Percentiles rank a stretch among this genome's conserved stretches.
Conservation (phyloP, 2,329 filamentous ascomycete species). For the Pyricularia pennisetigena region DNA sequence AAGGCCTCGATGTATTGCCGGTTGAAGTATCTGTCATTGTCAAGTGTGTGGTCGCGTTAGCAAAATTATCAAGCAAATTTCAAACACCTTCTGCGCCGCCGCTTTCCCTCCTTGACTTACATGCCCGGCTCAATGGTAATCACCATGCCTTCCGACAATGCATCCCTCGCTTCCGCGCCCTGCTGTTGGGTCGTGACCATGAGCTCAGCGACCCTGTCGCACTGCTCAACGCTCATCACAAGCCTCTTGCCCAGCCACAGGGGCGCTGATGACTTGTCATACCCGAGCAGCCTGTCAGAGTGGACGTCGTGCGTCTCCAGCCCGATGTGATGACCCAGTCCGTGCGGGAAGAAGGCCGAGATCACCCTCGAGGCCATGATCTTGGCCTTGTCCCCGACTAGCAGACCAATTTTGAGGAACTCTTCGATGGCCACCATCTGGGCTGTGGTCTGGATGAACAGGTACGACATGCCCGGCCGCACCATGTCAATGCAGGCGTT, state of each 20-base stretch:
- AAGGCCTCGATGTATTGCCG: conserved; percentile 62
- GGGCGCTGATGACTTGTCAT: conserved; percentile 7
- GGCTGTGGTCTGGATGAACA: conserved; percentile 63
- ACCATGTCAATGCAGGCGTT: conserved; percentile 59
- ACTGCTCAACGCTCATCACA: neutral
- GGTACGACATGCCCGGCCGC: conserved; percentile 59
- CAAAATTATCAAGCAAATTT: too few relatives aligned
- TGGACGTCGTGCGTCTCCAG: conserved; percentile 55
- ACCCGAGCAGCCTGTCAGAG: conserved; percentile 25
- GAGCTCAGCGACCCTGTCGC: neutral
- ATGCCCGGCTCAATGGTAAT: conserved; percentile 74
- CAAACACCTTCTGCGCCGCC: too few relatives aligned
- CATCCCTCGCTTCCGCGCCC: neutral
- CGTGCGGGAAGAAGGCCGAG: conserved; percentile 56
- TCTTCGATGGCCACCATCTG: conserved; percentile 63
- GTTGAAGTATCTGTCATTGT: conserved; percentile 57
- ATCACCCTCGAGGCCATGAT: conserved; percentile 42
- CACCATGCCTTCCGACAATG: conserved; percentile 53
- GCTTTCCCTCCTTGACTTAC: conserved; percentile 23
- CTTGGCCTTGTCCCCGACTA: conserved; percentile 50
- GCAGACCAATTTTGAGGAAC: conserved; percentile 60
- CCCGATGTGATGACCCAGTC: conserved; percentile 55
- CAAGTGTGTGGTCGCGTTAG: too few relatives aligned
- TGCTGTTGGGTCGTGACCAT: neutral
- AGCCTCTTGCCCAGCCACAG: conserved; percentile 28